These are phyloP conservation scores for Tetrahymena thermophila DNA, from an alignment of 73 alveolate species.

Conservation along the genomic window DNA sequence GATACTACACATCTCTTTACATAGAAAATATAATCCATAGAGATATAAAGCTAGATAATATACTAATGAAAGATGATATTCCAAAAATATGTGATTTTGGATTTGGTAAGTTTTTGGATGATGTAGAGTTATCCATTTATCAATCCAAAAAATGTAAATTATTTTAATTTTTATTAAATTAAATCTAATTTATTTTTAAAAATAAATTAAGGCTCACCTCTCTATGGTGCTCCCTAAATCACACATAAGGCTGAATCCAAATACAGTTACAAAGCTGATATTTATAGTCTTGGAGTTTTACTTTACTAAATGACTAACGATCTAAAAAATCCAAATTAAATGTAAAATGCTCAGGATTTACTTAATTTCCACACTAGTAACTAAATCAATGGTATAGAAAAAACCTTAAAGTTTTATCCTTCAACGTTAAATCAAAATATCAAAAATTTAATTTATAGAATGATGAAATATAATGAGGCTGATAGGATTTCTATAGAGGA, in stretches of 20 bases:
- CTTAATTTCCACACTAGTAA: too few species aligned
- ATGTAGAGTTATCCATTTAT: background rate
- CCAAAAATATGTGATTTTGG: background rate
- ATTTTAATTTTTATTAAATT: too few species aligned
- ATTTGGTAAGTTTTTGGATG: background rate
- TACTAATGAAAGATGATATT: background rate
- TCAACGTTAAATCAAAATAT: too few species aligned
- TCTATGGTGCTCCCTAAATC: background rate
- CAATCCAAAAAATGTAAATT: background rate
- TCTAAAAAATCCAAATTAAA: background rate
- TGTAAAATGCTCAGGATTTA: too few species aligned
- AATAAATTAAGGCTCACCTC: background rate
- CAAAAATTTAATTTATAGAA: too few species aligned
- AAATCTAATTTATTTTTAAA: too few species aligned
- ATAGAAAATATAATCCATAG: background rate
- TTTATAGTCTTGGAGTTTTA: background rate
- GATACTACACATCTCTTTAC: background rate
- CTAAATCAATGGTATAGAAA: background rate
- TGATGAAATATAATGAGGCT: too few species aligned
- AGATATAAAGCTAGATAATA: background rate
- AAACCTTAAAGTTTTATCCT: too few species aligned
- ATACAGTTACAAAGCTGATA: background rate
- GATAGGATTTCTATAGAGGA: too few species aligned
- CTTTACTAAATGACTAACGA: background rate
- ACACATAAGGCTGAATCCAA: too few species aligned